Percentiles rank a stretch among this genome's conserved stretches.
Evolutionary conservation across 805 yeast genomes (phyloP).

Genomic region (Candida maris): DNA sequence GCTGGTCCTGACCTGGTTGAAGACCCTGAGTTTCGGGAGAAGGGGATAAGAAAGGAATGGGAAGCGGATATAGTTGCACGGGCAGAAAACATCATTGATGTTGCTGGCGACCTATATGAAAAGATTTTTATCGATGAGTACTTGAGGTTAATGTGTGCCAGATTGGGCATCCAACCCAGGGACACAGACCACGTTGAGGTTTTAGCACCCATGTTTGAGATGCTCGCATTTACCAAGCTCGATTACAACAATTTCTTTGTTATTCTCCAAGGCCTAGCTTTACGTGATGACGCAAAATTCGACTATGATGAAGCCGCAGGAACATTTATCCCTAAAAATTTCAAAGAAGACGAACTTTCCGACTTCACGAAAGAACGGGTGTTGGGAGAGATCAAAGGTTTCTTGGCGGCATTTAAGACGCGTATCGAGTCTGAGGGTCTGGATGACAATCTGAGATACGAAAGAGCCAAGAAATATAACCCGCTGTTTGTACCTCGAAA

Average conservation of each 20-base stretch:
- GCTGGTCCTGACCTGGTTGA: slow-evolving; percentile 54
- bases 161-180: slow-evolving; percentile 62
- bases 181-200: slow-evolving; percentile 42
- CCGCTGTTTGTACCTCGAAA: slow-evolving; percentile 82
- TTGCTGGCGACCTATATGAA: slow-evolving; percentile 64
- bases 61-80: slow-evolving; percentile 51
- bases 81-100: slow-evolving; percentile 61
- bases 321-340: slow-evolving; percentile 27
- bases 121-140: slow-evolving; percentile 57
- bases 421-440: slow-evolving; percentile 35
- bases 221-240: slow-evolving; percentile 56
- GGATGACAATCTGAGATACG: slow-evolving; percentile 37
- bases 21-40: slow-evolving; percentile 37
- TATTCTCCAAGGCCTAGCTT: slow-evolving; percentile 47
- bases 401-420: slow-evolving; percentile 49
- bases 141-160: slow-evolving; percentile 49
- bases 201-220: slow-evolving; percentile 56
- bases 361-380: slow-evolving; percentile 37
- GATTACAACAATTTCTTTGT: slow-evolving; percentile 83
- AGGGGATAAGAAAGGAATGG: slow-evolving; percentile 45
- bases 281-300: slow-evolving; percentile 27
- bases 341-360: slow-evolving; percentile 24
- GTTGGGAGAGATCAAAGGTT: slow-evolving; percentile 38
- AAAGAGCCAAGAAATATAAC: slow-evolving; percentile 47
- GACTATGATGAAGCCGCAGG: slow-evolving; percentile 28